Evolutionary conservation across 2,329 filamentous ascomycete genomes (phyloP), one percentile per base, ranked within the genome.

Genomic region (Venturia carpophila): DNA sequence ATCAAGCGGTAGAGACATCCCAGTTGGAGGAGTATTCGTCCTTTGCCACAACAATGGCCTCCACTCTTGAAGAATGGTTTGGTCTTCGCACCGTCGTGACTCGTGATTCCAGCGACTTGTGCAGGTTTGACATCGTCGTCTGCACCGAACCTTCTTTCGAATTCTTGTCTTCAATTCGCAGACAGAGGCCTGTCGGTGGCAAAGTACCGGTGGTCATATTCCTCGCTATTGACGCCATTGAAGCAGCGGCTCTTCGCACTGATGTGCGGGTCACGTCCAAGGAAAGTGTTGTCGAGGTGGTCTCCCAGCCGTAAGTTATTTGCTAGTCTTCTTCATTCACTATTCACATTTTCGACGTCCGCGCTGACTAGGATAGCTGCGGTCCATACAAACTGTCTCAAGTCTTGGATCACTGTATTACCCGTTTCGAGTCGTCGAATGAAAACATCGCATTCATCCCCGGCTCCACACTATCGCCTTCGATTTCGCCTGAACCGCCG

Each of bases 121-220:
- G 19, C 3, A n/a, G 21, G 15, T 67, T 70, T 10, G 71, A 74
- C 17, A 47, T 75, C 21, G 69, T 75, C 17, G 72, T 75, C 15
- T 74, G 72, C 41, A 71, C 73, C 0, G 73, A 75, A 60, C 68
- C 71, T 1, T 71, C 70, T 1, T 73, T 75, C 41, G 71, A 72
- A 13, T 74, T 74, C 60, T 70, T 75, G 11, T 60, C 66, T 9
- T 63, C 68, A 1, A 70, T 74, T n/a, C 68, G 73, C 1, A 58
- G 64, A 9, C 41, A 60, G 6, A 69, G 68, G 62, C 45, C 47
- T 10, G 34, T 49, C 1, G 60, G 37, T 5, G 41, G 60, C 11
- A 66, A 60, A 60, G 71, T 71, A 9, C 70, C 73, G 2, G 65
- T 74, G 1, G 71, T 70, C 0, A 67, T 75, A 1, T 74, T 75